Conservation (phyloP, 306 rosid species). For the Quillaja saponaria region DNA sequence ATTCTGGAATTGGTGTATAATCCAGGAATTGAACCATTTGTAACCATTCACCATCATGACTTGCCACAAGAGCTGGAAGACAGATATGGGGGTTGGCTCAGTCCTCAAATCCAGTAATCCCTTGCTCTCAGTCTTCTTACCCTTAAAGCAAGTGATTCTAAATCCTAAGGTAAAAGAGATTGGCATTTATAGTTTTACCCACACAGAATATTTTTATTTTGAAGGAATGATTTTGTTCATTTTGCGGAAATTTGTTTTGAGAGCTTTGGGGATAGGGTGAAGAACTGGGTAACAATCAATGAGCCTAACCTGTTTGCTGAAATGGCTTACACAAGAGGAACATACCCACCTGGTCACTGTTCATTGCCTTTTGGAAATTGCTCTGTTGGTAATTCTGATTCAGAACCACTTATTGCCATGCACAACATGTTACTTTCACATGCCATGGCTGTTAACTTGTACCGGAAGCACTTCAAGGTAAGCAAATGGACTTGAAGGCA, state of each 20-base stretch:
- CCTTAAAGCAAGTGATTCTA: too few species aligned
- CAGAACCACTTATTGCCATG: constrained; percentile 63
- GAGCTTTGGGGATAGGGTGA: constrained; percentile 55
- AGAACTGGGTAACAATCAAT: constrained; percentile 58
- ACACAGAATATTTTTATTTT: constrained; percentile 8
- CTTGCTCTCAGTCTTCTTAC: too few species aligned
- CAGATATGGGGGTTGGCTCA: constrained; percentile 64
- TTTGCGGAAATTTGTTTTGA: constrained; percentile 50
- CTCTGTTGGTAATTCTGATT: constrained; percentile 49
- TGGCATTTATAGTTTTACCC: constrained; percentile 34
- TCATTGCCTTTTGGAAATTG: constrained; percentile 72
- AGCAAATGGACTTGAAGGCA: constrained; percentile 56
- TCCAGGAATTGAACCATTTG: constrained; percentile 65
- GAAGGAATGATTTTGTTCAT: constrained; percentile 58
- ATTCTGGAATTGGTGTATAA: too few species aligned
- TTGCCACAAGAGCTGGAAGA: constrained; percentile 51
- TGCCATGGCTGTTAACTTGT: constrained; percentile 57
- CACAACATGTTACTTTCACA: constrained; percentile 69
- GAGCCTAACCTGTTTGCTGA: constrained; percentile 43
- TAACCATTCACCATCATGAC: constrained; percentile 59
- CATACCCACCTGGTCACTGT: constrained; percentile 53
- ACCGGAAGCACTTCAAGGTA: constrained; percentile 59
- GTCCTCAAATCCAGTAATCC: constrained; percentile 52
- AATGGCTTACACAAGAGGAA: constrained; percentile 38
- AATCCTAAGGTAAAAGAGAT: too few species aligned